These are phyloP conservation scores for Sambucus nigra DNA, from an alignment of 129 eudicot species.

Conservation along the genomic window DNA sequence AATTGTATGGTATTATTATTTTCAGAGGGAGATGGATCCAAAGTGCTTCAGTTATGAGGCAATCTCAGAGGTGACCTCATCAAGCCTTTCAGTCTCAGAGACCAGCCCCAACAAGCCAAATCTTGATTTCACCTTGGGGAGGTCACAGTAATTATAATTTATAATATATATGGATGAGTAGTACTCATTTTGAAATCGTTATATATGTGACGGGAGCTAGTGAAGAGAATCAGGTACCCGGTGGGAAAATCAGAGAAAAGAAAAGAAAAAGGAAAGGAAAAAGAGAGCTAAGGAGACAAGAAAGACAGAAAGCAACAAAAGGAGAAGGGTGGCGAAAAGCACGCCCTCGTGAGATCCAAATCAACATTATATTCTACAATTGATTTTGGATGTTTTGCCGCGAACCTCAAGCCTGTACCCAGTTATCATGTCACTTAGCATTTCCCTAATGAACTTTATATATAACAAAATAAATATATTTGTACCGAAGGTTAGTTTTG, in stretches of 20 bases:
- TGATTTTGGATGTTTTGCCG: constrained; percentile 14
- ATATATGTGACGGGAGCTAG: constrained; percentile 32
- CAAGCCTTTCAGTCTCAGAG: constrained; percentile 42
- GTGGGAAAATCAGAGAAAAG: constrained; percentile 29
- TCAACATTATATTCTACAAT: constrained; percentile 13
- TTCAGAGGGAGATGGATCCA: constrained; percentile 54
- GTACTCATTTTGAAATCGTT: constrained; percentile 61
- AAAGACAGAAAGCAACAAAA: constrained; percentile 71
- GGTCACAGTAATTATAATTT: constrained; percentile 33
- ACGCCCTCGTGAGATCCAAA: constrained; percentile 28
- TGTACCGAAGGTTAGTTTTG: background rate
- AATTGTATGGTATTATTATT: background rate
- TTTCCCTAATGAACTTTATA: constrained; percentile 19
- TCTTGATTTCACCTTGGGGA: constrained; percentile 84
- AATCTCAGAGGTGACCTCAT: constrained; percentile 55
- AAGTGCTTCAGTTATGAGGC: constrained; percentile 49
- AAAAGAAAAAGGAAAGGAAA: constrained; percentile 46
- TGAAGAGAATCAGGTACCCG: constrained; percentile 75
- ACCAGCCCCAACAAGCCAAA: constrained; percentile 62
- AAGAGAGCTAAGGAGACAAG: constrained; percentile 61
- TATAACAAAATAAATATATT: constrained; percentile 11
- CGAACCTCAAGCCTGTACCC: too few relatives aligned
- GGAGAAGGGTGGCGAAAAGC: constrained; percentile 33
- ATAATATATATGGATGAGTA: constrained; percentile 10
- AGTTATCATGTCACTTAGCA: too few relatives aligned